Evolutionary conservation across 306 rosid genomes (phyloP).

Genomic region (Malus sylvestris): DNA sequence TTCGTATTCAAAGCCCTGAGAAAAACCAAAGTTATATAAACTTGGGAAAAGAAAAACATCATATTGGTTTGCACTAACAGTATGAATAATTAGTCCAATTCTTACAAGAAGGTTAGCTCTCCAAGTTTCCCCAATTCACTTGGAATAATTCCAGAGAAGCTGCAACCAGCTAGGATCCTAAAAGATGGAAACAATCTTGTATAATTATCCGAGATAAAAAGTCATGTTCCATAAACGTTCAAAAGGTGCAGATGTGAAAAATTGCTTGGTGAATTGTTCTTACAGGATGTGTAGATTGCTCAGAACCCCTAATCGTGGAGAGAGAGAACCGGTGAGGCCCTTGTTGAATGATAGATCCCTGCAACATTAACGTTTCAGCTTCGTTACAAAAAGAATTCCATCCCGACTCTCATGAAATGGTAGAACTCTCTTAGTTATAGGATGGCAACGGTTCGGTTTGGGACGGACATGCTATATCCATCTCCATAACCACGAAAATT

Average conservation of each 20-base stretch:
- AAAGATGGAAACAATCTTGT: slow-evolving; percentile 7
- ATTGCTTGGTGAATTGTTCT: slow-evolving; percentile 23
- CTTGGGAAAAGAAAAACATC: background rate
- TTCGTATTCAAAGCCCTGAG: slow-evolving; percentile 86
- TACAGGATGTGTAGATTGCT: slow-evolving; percentile 63
- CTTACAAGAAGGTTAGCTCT: slow-evolving; percentile 79
- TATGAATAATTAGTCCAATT: background rate
- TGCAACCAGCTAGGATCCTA: slow-evolving; percentile 90
- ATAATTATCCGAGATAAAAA: background rate
- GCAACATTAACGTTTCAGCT: slow-evolving; percentile 20
- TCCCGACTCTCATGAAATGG: background rate
- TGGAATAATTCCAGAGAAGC: slow-evolving; percentile 79
- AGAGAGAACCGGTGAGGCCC: background rate
- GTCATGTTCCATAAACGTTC: background rate
- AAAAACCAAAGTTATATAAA: background rate
- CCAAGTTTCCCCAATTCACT: slow-evolving; percentile 68
- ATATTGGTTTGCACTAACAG: background rate
- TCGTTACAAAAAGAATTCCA: background rate
- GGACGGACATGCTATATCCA: no score
- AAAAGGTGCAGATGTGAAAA: background rate
- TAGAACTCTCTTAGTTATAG: no score
- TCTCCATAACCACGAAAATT: no score
- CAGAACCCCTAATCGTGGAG: slow-evolving; percentile 46
- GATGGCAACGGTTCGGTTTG: no score
- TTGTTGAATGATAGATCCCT: slow-evolving; percentile 69